Conservation (phyloP, 768 basidiomycete species). For the Nidularia pulvinata region DNA sequence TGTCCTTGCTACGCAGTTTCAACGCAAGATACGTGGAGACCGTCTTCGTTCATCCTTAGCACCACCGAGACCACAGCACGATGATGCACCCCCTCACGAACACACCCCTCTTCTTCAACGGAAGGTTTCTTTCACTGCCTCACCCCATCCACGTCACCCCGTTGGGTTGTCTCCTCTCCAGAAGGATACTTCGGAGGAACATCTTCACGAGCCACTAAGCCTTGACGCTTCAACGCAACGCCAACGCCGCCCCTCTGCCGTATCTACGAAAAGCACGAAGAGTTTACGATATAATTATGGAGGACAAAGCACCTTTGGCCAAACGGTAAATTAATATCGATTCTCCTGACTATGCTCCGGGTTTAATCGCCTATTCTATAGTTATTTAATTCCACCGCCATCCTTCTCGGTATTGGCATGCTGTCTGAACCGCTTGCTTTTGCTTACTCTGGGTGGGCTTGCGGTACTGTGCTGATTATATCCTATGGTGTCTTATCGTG, state of each 20-base stretch:
- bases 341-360: background rate
- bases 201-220: constrained; percentile 1
- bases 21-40: background rate
- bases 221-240: constrained; percentile 10
- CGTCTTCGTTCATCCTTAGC: background rate
- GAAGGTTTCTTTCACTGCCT: constrained; percentile 29
- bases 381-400: constrained; percentile 91
- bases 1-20: background rate
- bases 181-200: constrained; percentile 1
- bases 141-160: constrained; percentile 5
- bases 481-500: constrained; percentile 82
- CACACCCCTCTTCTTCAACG: constrained; percentile 39
- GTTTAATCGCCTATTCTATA: constrained; percentile 19
- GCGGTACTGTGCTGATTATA: constrained; percentile 72
- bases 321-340: constrained; percentile 48
- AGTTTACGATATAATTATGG: constrained; percentile 28
- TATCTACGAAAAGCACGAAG: constrained; percentile 23
- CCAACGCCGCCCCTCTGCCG: constrained; percentile 29
- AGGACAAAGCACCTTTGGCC: constrained; percentile 73
- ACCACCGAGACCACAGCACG: background rate
- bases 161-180: background rate
- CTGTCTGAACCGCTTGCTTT: constrained; percentile 91
- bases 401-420: constrained; percentile 87
- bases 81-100: constrained; percentile 12
- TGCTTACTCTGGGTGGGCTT: constrained; percentile 87